Base-by-base conservation (phyloP, 257 asterid genomes). In the Nemophila menziesii region DNA sequence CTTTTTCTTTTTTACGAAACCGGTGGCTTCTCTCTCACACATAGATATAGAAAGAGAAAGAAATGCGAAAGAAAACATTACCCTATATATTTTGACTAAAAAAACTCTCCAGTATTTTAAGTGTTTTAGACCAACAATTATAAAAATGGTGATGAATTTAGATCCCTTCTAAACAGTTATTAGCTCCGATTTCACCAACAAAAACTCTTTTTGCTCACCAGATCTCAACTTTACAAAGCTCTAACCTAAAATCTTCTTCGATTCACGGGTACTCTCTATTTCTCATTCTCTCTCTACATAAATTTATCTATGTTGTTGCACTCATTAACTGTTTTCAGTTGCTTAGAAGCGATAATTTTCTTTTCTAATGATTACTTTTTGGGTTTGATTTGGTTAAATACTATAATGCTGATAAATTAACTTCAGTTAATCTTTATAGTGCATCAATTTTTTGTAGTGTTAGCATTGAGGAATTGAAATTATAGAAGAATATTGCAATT, bases 11-110 rank as follows among this genome's bases (percentile, higher is more conserved):
- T n/a, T n/a, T n/a, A n/a, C n/a, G n/a, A n/a, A n/a, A n/a, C n/a
- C n/a, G n/a, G n/a, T n/a, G n/a, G n/a, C n/a, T n/a, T 33, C 29
- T 51, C 20, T 29, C 36, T 29, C 8, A 11, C 39, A 16, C 59
- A 37, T 39, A 39, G 61, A 46, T 54, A 39, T 37, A 26, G 19
- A 24, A 40, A 38, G 45, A 24, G 42, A 36, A 36, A 44, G 38
- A 20, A 27, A 29, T 22, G 47, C 26, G 15, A 22, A 14, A 38
- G 34, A 40, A 48, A 48, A 46, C 7, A 4, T 1, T 19, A 20
- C 20, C 0, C 1, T 2, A 29, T 2, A n/a, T n/a, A n/a, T 29
- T 7, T 20, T 43, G 20, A 20, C 16, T 17, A 16, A 20, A 40
- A n/a, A 16, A 40, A 1, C 9, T 40, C 15, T 39, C 3, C 15